Percentiles rank a stretch among this genome's conserved stretches.
phyloP scores from a whole-genome alignment of 495 filamentous ascomycete genomes.

The Aspergillus incahuasiensis region DNA sequence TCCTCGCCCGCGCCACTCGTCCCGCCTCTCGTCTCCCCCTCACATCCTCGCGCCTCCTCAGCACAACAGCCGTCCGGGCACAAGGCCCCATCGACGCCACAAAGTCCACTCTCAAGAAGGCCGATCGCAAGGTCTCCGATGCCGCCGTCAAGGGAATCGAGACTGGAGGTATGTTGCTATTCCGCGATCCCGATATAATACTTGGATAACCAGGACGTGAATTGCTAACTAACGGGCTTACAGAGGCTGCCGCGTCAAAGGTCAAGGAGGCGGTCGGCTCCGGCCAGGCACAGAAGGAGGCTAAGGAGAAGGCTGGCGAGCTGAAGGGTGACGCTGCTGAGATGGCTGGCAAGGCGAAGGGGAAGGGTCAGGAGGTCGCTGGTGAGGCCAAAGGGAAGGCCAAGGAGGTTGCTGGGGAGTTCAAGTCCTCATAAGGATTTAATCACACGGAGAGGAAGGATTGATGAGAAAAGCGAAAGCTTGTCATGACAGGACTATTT shows the following conservation, averaged over 20 bases:
- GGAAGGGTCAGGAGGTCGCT: conserved; percentile 35
- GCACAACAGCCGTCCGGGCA: conserved; percentile 19
- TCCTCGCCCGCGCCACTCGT: conserved; percentile 18
- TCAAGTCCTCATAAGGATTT: conserved; percentile 5
- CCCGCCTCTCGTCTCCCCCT: conserved; percentile 14
- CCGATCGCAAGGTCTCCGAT: conserved; percentile 50
- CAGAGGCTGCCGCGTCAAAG: conserved; percentile 44
- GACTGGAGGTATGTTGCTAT: conserved; percentile 48
- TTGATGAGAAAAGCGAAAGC: neutral
- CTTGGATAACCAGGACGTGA: too few species aligned
- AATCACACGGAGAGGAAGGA: neutral
- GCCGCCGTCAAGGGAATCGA: conserved; percentile 59
- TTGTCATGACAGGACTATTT: neutral
- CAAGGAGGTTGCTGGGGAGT: conserved; percentile 6
- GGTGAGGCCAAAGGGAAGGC: conserved; percentile 31
- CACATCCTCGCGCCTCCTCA: neutral
- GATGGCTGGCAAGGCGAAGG: conserved; percentile 32
- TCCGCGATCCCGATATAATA: too few species aligned
- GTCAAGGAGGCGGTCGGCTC: conserved; percentile 38
- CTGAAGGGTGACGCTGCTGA: conserved; percentile 40
- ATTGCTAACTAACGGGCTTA: neutral
- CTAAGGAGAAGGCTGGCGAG: conserved; percentile 30
- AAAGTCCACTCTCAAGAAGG: conserved; percentile 54
- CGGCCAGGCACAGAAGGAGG: conserved; percentile 22
- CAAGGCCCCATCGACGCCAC: conserved; percentile 43